Evolutionary conservation across 2,329 filamentous ascomycete species (phyloP), one percentile per base, ranked within the genome.

Genomic region (Amauroascus verrucosus): DNA sequence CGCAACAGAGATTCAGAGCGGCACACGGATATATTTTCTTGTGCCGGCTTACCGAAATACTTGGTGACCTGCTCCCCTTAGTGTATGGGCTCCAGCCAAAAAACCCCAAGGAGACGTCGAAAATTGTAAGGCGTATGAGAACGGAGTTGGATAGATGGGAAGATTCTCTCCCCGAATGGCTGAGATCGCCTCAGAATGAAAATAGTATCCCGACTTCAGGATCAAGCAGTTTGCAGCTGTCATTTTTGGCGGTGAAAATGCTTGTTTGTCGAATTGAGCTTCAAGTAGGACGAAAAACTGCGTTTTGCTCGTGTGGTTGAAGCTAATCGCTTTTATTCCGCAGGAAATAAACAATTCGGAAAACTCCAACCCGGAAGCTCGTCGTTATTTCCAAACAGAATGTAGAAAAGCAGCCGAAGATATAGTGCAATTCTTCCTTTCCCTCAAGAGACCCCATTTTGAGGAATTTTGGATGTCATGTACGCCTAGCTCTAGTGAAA

Each of bases 381-480:
- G 74, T 30, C 69, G 70, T 20, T 73, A 77, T 52, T 77, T 76
- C 33, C 70, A 73, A 13, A 72, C 72, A 1, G 71, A 72, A 58
- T 72, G 70, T 51, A 66, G 70, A 32, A 67, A 65, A 58, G 69
- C 70, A 6, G 70, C 70, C 6, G 70, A 72, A 56, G 70, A 72
- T 47, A 72, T 79, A 4, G 70, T 77, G 6, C 71, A 74, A 18
- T 78, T 76, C 54, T 71, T 78, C 3, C 67, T 71, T 6, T 74
- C 69, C 1, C 64, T 79, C 2, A 67, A 67, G 5, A 70, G 71
- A 54, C 61, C 65, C 14, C 73, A 78, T 37, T 76, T 77, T 51
- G 64, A 70, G 26, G 75, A 78, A 57, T 78, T 79, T 56, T 79
- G 76, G 76, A 63, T 79, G 44, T 68, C 70, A 33, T 72, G 70